Evolutionary conservation across 164 flowering plant genomes (phyloP), one percentile per base, ranked within the genome.

Genomic region (Brasenia schreberi): DNA sequence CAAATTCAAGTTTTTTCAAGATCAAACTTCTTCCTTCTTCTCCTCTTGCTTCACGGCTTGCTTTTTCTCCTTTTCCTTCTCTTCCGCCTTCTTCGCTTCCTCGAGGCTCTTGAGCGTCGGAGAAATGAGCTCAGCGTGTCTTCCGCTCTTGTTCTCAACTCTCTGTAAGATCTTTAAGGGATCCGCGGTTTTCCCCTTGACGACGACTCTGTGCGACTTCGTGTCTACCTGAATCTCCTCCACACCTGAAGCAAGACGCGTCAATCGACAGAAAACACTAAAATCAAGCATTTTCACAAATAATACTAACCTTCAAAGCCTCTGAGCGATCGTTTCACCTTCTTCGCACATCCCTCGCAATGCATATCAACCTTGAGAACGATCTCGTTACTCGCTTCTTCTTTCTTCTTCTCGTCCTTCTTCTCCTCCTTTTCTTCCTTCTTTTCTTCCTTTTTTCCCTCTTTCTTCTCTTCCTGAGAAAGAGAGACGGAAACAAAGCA

Each of bases 291-390:
- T 23, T 23, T 23, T 23, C 2, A 23, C 27, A 23, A 23, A 23
- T 23, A 23, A 23, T 1, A 1, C 67, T 14, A 59, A 91, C 97
- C 97, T 71, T 78, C 75, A 64, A 89, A 87, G 27, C 91, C 91
- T 45, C 63, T 84, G 61, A 91, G 85, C 43, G 84, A 77, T 53
- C 82, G 59, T 23, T 79, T 82, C 68, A 91, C 88, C 68, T 91
- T 91, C 59, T 77, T 79, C 11, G 97, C 95, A 63, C 97, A 91
- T 0, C 96, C 97, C 65, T 91, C 96, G 52, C 97, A 91, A 85
- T 91, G 97, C 97, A 91, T 91, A 87, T 72, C 87, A 12, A 91
- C 91, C 56, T 67, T 81, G 65, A 87, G 70, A 7, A 87, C 81
- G 53, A 89, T 81, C 66, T 85, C 85, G 39, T 33, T 33, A 3